Evolutionary conservation across 192 early-diverging fungal genomes (phyloP).

Genomic region (Chytriomyces sp.): DNA sequence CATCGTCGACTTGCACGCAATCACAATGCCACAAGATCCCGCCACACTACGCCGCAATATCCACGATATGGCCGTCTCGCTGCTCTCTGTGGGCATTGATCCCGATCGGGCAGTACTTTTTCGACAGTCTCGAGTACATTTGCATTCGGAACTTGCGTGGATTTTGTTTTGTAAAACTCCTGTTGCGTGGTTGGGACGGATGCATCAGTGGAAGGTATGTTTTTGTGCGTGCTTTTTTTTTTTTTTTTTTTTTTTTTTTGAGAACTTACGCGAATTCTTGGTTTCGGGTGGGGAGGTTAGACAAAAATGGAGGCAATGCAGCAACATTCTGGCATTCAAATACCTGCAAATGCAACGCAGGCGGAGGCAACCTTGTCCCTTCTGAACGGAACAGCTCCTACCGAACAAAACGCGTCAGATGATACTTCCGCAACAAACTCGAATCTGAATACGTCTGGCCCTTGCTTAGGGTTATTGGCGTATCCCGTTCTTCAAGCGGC

Average conservation of each 20-base stretch:
- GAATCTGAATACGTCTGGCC: constrained; percentile 31
- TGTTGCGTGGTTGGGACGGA: constrained; percentile 85
- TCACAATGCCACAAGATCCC: constrained; percentile 80
- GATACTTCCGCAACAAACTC: not conserved
- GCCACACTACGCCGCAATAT: constrained; percentile 64
- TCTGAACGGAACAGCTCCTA: constrained; percentile 4
- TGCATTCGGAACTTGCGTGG: constrained; percentile 86
- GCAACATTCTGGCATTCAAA: constrained; percentile 4
- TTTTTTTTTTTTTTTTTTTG: too few species aligned
- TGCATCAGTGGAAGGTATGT: constrained; percentile 94
- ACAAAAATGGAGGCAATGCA: constrained; percentile 44
- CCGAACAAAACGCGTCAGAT: constrained; percentile 14
- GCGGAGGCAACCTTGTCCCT: constrained; percentile 37
- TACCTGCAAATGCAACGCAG: constrained; percentile 13
- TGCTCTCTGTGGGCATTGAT: constrained; percentile 87
- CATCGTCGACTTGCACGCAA: constrained; percentile 89
- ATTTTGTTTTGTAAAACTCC: constrained; percentile 85
- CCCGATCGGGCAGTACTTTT: constrained; percentile 75
- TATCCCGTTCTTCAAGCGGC: constrained; percentile 94
- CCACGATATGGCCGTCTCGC: constrained; percentile 72
- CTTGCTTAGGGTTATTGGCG: constrained; percentile 80
- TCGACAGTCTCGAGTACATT: constrained; percentile 77
- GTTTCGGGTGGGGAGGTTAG: too few species aligned
- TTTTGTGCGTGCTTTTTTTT: constrained; percentile 9
- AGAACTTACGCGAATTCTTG: too few species aligned